Evolutionary conservation across 495 filamentous ascomycete species (phyloP).

Genomic region (Xylaria curta): DNA sequence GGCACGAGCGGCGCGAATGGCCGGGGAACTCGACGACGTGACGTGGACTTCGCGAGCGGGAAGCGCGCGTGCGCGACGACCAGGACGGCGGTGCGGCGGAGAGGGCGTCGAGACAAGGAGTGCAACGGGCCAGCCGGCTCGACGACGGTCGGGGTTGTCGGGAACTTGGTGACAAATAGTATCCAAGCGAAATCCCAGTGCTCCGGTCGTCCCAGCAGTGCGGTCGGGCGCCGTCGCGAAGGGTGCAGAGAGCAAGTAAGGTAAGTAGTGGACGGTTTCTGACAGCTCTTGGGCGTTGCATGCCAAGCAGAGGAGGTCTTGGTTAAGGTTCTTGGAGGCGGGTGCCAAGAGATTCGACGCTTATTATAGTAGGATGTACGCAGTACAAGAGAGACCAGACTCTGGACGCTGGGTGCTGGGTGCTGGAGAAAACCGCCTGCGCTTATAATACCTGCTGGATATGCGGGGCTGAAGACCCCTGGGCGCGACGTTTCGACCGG

Average conservation of each 20-base stretch:
- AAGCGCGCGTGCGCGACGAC: conserved; percentile 24
- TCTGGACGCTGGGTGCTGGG: not conserved
- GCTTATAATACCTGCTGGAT: not conserved
- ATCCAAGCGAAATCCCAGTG: conserved; percentile 14
- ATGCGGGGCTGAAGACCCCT: conserved; percentile 21
- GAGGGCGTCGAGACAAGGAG: not conserved
- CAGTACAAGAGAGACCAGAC: conserved; percentile 15
- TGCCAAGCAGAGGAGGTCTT: conserved; percentile 46
- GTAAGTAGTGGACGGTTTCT: conserved; percentile 22
- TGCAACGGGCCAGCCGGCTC: conserved; percentile 22
- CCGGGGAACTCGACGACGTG: conserved; percentile 9
- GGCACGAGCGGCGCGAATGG: conserved; percentile 35
- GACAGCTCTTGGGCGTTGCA: conserved; percentile 44
- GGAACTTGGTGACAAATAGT: conserved; percentile 11
- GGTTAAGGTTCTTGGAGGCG: conserved; percentile 41
- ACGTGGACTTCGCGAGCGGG: not conserved
- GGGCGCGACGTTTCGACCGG: conserved; percentile 6
- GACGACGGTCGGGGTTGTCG: conserved; percentile 4
- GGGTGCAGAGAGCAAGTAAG: conserved; percentile 18
- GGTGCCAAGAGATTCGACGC: conserved; percentile 42
- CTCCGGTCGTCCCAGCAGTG: conserved; percentile 28
- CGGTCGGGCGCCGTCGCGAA: conserved; percentile 32
- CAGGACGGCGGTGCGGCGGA: not conserved
- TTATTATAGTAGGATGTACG: conserved; percentile 24
- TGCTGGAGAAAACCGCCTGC: not conserved